phyloP scores from a whole-genome alignment of 2,329 filamentous ascomycete genomes.

The Calycina herbarum region DNA sequence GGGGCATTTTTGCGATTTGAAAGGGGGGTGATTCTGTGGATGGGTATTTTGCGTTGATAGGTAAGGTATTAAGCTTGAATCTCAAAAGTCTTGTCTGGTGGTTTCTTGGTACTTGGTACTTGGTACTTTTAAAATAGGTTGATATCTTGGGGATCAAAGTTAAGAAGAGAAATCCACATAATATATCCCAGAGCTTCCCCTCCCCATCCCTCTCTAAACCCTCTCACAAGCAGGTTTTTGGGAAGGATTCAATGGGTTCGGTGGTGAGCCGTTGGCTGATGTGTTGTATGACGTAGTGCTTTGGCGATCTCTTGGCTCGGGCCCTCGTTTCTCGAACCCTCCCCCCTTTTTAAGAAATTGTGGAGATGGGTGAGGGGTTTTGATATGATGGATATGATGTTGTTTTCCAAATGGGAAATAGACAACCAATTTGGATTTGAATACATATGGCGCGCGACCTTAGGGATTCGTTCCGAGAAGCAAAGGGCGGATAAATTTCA shows the following conservation, averaged over 20 bases:
- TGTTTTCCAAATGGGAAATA: too few species aligned
- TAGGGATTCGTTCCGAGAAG: too few species aligned
- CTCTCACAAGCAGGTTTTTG: constrained; percentile 1
- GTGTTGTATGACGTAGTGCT: constrained; percentile 5
- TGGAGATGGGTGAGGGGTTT: background rate
- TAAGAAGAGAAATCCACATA: background rate
- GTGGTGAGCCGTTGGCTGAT: background rate
- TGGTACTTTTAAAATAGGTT: background rate
- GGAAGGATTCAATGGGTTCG: background rate
- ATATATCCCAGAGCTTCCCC: constrained; percentile 2
- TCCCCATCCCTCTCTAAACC: background rate
- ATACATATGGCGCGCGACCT: too few species aligned
- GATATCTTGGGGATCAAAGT: background rate
- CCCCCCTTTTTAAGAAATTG: constrained; percentile 1
- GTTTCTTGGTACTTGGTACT: background rate
- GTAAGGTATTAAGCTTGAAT: background rate
- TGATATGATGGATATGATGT: too few species aligned
- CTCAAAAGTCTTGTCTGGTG: background rate
- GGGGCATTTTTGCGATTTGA: constrained; percentile 21
- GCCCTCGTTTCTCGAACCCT: background rate
- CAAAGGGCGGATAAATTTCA: too few species aligned
- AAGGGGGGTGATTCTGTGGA: background rate
- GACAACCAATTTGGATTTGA: too few species aligned
- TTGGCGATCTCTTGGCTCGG: background rate
- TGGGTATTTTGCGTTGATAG: background rate